These are phyloP conservation scores for Pisolithus thermaeus DNA, from an alignment of 1,284 basidiomycete species.

Conservation along the genomic window DNA sequence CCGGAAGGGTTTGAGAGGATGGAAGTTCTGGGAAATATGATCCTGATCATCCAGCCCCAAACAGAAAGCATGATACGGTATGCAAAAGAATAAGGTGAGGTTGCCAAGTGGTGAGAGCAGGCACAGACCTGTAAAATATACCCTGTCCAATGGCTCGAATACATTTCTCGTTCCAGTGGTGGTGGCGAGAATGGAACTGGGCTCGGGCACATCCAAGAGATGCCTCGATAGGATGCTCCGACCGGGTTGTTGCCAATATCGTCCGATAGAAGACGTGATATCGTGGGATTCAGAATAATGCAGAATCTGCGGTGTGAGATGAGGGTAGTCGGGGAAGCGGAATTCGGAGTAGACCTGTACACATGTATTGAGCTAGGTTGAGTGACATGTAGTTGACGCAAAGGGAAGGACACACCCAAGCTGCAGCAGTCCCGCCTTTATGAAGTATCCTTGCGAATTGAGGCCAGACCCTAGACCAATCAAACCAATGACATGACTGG, in stretches of 20 bases:
- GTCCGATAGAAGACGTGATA: constrained; percentile 52
- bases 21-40: constrained; percentile 41
- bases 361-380: neutral
- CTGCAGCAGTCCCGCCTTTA: constrained; percentile 66
- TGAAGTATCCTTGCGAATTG: constrained; percentile 61
- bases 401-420: constrained; percentile 52
- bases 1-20: constrained; percentile 32
- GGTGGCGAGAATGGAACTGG: constrained; percentile 32
- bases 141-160: constrained; percentile 40
- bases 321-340: constrained; percentile 56
- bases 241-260: constrained; percentile 77
- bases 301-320: constrained; percentile 54
- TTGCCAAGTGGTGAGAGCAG: neutral
- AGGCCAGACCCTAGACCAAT: constrained; percentile 68
- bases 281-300: constrained; percentile 49
- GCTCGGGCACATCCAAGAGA: constrained; percentile 62
- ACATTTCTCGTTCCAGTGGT: neutral
- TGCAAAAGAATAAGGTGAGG: constrained; percentile 5
- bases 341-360: constrained; percentile 75
- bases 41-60: constrained; percentile 14
- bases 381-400: neutral
- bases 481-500: constrained; percentile 86
- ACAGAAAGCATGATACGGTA: constrained; percentile 1
- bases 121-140: constrained; percentile 50
- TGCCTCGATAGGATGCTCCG: constrained; percentile 67